Conservation (phyloP, 345 rosid genomes). For the Ricinus communis region DNA sequence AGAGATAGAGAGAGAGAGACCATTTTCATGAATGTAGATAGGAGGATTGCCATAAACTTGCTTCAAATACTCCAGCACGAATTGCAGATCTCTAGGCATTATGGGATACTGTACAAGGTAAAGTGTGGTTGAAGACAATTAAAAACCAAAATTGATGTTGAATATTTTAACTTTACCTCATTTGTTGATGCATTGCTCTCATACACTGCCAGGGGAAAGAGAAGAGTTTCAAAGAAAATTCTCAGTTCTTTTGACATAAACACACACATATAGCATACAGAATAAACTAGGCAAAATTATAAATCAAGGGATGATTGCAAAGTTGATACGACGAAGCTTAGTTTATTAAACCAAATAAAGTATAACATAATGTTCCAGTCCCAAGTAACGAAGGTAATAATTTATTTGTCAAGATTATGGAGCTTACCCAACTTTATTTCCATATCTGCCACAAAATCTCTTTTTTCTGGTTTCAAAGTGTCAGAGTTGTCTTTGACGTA, state of each 20-base stretch:
- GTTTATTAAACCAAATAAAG: neutral
- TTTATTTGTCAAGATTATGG: too few relatives aligned
- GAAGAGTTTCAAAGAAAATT: too few relatives aligned
- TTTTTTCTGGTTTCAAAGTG: conserved; percentile 19
- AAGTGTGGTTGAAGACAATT: too few relatives aligned
- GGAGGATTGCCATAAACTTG: conserved; percentile 43
- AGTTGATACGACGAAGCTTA: neutral
- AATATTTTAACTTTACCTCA: too few relatives aligned
- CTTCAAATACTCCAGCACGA: conserved; percentile 34
- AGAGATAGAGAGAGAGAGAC: conserved; percentile 20
- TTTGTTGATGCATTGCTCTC: neutral
- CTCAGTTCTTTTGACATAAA: too few relatives aligned
- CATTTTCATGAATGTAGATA: conserved; percentile 44
- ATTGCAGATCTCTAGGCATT: conserved; percentile 38
- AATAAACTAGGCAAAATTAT: neutral
- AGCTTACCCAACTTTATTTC: conserved; percentile 26
- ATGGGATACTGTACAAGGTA: conserved; percentile 36
- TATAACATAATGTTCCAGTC: neutral
- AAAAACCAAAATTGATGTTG: too few relatives aligned
- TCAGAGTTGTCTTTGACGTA: conserved; percentile 33
- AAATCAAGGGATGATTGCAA: neutral
- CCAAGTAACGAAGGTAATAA: neutral
- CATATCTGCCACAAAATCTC: conserved; percentile 41
- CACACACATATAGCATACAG: too few relatives aligned
- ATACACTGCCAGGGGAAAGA: neutral